phyloP scores from a whole-genome alignment of 2,329 filamentous ascomycete genomes.

The Cladosporium austrohemisphaericum region DNA sequence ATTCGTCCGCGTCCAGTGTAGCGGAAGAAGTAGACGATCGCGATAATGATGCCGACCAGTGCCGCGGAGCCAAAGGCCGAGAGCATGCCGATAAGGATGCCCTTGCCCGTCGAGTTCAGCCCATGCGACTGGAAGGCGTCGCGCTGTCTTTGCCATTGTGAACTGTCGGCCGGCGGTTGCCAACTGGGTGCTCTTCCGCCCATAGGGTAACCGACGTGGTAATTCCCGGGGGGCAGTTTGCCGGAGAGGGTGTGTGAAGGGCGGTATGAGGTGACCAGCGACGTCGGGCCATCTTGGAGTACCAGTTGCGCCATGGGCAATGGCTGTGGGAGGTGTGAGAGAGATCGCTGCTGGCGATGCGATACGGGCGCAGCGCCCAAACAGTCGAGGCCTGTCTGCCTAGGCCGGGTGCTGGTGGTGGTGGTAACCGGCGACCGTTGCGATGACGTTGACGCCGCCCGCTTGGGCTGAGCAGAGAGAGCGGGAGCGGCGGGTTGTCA shows the following conservation, averaged over 20 bases:
- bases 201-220: no score
- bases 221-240: background rate
- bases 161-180: no score
- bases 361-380: conserved; percentile 1
- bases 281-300: conserved; percentile 21
- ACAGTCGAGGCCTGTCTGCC: background rate
- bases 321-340: conserved; percentile 10
- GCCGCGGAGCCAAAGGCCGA: conserved; percentile 91
- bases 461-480: background rate
- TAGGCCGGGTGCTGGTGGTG: background rate
- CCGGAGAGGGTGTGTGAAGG: conserved; percentile 14
- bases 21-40: conserved; percentile 87
- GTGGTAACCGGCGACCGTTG: conserved; percentile 6
- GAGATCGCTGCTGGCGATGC: conserved; percentile 2
- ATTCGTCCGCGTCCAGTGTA: conserved; percentile 87
- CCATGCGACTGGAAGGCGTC: conserved; percentile 14
- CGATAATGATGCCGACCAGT: conserved; percentile 73
- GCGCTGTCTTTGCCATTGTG: conserved; percentile 11
- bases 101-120: conserved; percentile 52
- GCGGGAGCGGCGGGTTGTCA: background rate
- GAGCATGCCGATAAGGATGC: conserved; percentile 89
- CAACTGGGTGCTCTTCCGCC: no score
- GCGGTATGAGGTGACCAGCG: conserved; percentile 19
- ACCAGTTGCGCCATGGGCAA: conserved; percentile 26
- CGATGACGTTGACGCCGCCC: conserved; percentile 11